phyloP scores from a whole-genome alignment of 371 early-diverging fungal genomes.

The Syncephalastrum racemosum region DNA sequence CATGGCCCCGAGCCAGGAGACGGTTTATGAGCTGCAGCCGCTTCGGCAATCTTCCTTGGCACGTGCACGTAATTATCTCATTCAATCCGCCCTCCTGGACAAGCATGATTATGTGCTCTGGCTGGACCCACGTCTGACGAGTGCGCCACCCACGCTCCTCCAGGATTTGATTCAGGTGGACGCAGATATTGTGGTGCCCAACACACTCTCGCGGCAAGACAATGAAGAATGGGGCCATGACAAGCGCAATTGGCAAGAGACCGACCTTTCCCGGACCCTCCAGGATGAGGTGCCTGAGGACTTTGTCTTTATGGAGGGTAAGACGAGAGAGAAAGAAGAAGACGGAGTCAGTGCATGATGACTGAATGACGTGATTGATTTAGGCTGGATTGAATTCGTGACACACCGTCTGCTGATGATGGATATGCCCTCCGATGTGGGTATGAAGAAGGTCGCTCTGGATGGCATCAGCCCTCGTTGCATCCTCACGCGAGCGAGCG shows the following conservation, averaged over 20 bases:
- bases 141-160: conserved; percentile 43
- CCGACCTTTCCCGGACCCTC: conserved; percentile 38
- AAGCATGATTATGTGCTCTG: conserved; percentile 57
- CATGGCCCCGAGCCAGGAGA: conserved; percentile 21
- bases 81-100: conserved; percentile 45
- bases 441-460: conserved; percentile 40
- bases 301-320: conserved; percentile 39
- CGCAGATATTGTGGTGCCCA: conserved; percentile 58
- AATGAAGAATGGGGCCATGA: conserved; percentile 36
- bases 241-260: conserved; percentile 57
- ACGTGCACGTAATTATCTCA: conserved; percentile 50
- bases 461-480: conserved; percentile 71
- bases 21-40: conserved; percentile 42
- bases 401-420: conserved; percentile 43
- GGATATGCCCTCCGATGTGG: conserved; percentile 31
- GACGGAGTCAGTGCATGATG: not conserved
- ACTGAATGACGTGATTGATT: not conserved
- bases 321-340: not conserved
- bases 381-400: conserved; percentile 24
- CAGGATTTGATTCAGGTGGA: conserved; percentile 45
- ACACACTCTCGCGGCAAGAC: conserved; percentile 34
- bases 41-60: conserved; percentile 49
- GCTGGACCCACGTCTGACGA: conserved; percentile 53
- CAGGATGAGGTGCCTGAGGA: conserved; percentile 35
- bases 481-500: conserved; percentile 58